A percentile compares a stretch with the other conserved stretches of the same genome.
These are phyloP conservation scores for Acorus gramineus DNA, from an alignment of 106 monocot species.

Conservation along the genomic window DNA sequence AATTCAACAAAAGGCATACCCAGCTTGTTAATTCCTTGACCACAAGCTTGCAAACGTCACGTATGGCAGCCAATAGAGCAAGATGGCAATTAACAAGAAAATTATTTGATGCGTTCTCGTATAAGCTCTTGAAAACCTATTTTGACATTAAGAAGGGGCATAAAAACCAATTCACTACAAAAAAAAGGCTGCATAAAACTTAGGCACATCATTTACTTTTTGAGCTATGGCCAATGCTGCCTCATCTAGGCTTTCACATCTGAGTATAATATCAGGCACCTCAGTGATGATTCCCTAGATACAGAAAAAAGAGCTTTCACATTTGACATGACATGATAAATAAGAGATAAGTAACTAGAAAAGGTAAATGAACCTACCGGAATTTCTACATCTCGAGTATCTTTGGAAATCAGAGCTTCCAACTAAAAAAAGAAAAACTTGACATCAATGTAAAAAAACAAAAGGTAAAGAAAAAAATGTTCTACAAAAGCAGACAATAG, in stretches of 20 bases:
- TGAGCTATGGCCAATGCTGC: conserved; percentile 89
- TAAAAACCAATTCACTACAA: no score
- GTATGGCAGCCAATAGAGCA: conserved; percentile 59
- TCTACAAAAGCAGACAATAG: not conserved
- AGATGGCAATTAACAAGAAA: conserved; percentile 42
- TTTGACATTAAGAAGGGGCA: not conserved
- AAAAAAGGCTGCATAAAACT: no score
- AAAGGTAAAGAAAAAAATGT: not conserved
- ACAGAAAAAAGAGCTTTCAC: not conserved
- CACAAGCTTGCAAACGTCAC: conserved; percentile 82
- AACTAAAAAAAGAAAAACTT: conserved; percentile 36
- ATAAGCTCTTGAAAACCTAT: conserved; percentile 84
- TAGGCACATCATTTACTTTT: conserved; percentile 32
- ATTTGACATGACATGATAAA: no score
- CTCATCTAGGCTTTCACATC: conserved; percentile 82
- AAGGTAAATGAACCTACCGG: conserved; percentile 31
- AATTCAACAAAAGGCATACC: conserved; percentile 34
- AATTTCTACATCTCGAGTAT: conserved; percentile 67
- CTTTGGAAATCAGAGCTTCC: conserved; percentile 59
- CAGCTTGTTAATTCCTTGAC: conserved; percentile 93
- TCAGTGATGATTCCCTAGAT: conserved; percentile 68
- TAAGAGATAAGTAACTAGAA: not conserved
- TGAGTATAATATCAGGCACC: conserved; percentile 75
- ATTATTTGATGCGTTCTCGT: conserved; percentile 64
- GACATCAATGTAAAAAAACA: not conserved